Conservation (phyloP, 805 yeast genomes). For the Suhomyces kilbournensis region DNA sequence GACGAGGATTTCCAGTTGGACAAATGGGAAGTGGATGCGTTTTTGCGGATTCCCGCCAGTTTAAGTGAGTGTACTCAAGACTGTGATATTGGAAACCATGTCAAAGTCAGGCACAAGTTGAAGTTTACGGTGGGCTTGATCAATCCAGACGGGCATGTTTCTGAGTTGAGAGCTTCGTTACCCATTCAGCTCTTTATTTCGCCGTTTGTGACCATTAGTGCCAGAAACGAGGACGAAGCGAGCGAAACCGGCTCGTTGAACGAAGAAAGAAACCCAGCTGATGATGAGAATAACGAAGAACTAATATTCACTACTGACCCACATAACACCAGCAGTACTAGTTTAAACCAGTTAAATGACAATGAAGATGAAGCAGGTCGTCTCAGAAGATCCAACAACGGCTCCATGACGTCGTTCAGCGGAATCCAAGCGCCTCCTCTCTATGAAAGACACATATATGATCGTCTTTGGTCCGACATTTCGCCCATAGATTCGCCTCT, state of each 20-base stretch:
- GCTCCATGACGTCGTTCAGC: conserved; percentile 30
- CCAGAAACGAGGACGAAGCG: conserved; percentile 32
- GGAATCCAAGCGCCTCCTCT: conserved; percentile 78
- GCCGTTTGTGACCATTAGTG: conserved; percentile 76
- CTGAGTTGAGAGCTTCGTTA: conserved; percentile 86
- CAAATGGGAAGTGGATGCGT: conserved; percentile 69
- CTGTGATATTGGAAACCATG: conserved; percentile 62
- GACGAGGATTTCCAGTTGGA: conserved; percentile 45
- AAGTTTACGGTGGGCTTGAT: conserved; percentile 74
- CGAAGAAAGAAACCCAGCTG: not conserved
- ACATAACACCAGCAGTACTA: conserved; percentile 18
- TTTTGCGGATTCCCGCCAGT: conserved; percentile 66
- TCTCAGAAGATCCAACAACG: conserved; percentile 19
- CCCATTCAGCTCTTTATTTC: conserved; percentile 74
- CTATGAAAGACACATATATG: conserved; percentile 78
- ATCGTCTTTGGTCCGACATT: conserved; percentile 70
- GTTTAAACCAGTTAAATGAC: conserved; percentile 20
- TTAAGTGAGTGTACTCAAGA: conserved; percentile 83
- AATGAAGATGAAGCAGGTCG: conserved; percentile 7
- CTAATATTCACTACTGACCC: conserved; percentile 25
- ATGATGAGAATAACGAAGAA: conserved; percentile 22
- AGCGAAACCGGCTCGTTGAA: conserved; percentile 9
- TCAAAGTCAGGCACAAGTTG: conserved; percentile 85
- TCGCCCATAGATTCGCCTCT: conserved; percentile 48
- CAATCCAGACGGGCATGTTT: conserved; percentile 89